These are phyloP conservation scores for Nyctanthes arbortristis DNA, from an alignment of 257 asterid species.

Conservation along the genomic window DNA sequence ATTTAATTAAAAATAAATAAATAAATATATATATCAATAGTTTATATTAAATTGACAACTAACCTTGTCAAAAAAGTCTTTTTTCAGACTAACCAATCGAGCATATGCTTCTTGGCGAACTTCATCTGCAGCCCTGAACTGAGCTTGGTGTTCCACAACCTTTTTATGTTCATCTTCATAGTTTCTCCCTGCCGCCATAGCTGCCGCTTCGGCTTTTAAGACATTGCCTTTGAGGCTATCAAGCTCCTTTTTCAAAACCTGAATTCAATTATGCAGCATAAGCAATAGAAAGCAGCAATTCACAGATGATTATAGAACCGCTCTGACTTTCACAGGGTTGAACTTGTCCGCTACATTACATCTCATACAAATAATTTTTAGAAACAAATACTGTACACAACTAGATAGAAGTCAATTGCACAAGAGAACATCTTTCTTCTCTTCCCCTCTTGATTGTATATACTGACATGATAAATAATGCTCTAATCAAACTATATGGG, in stretches of 20 bases:
- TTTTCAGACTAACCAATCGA: slow-evolving; percentile 59
- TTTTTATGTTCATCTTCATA: slow-evolving; percentile 59
- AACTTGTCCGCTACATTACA: not conserved
- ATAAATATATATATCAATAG: slow-evolving; percentile 16
- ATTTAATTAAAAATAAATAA: not conserved
- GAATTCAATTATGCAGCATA: slow-evolving; percentile 13
- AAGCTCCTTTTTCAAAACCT: slow-evolving; percentile 80
- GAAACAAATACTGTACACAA: no score
- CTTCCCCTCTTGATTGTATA: not conserved
- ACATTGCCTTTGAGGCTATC: slow-evolving; percentile 57
- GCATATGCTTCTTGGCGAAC: slow-evolving; percentile 80
- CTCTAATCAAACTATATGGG: not conserved
- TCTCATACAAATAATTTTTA: slow-evolving; percentile 5
- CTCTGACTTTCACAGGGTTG: slow-evolving; percentile 1
- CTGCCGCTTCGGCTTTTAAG: slow-evolving; percentile 60
- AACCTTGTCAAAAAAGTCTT: slow-evolving; percentile 71
- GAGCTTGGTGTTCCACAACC: slow-evolving; percentile 66
- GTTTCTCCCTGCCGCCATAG: slow-evolving; percentile 52
- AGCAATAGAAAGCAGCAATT: not conserved
- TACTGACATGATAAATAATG: not conserved
- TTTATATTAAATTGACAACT: slow-evolving; percentile 13
- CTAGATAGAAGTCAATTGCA: no score
- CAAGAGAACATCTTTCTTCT: not conserved
- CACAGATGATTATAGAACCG: not conserved
- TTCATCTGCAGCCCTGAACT: slow-evolving; percentile 71